Evolutionary conservation across 1,139 yeast genomes (phyloP), one percentile per base, ranked within the genome.

Genomic region (Sugiyamaella xylanicola): DNA sequence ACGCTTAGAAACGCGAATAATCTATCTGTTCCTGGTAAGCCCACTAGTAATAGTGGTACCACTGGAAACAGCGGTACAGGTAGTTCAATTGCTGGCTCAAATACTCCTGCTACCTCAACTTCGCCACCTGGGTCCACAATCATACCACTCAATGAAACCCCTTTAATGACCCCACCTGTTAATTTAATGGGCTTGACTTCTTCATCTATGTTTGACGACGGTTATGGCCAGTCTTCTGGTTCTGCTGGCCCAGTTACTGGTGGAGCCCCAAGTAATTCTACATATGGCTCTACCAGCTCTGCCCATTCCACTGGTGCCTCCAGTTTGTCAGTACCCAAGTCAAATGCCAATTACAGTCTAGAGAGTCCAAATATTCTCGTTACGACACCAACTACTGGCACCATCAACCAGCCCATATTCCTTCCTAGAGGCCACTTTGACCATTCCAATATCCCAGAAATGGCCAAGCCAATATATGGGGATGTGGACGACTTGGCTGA

Each of bases 121-220:
- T 32, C 46, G 5, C 29, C 52, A 2, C 52, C 52, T 25, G 52
- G 40, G 8, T 42, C 52, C 4, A 27, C 52, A 17, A 50, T 27
- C 22, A 15, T 42, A 21, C 42, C 43, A 22, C 43, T 49, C 25
- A 47, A 50, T 47, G 57, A 50, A 19, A 54, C 57, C 0, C 57
- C 57, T 13, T 42, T 54, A 42, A 54, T 54, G 57, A 54, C 57
- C 2, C 57, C 57, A 7, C 57, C 57, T 19, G 42, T 51, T 13
- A 22, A 32, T 13, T 9, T 49, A 22, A 36, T 54, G 36, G 51
- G 49, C 16, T 16, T 43, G 19, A 35, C 15, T 19, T 27, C 15
- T 19, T 27, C 52, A 8, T 29, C 52, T 3, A 29, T 48, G 21
- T 48, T 48, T 20, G 52, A 41, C 17, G 51, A 32, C 2, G 39